phyloP scores from a whole-genome alignment of 2,329 filamentous ascomycete species.

The Hyphodiscus sp. region DNA sequence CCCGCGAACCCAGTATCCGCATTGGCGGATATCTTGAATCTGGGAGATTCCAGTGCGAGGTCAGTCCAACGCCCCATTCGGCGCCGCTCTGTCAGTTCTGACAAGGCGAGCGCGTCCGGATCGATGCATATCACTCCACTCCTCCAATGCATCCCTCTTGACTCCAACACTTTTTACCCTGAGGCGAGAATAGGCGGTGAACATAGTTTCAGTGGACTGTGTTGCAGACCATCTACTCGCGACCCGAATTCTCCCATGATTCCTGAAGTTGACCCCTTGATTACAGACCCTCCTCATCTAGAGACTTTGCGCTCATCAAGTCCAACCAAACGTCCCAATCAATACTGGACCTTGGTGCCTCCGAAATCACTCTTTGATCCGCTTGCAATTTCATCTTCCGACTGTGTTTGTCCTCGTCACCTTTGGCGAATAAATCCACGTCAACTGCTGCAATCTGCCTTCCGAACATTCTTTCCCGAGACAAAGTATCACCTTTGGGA shows the following conservation, averaged over 20 bases:
- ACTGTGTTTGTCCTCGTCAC: neutral
- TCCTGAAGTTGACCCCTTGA: neutral
- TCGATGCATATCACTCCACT: conserved; percentile 24
- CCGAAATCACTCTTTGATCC: neutral
- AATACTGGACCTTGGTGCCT: neutral
- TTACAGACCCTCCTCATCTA: neutral
- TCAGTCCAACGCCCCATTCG: conserved; percentile 17
- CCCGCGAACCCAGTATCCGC: conserved; percentile 22
- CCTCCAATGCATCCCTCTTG: conserved; percentile 9
- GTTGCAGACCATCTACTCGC: neutral
- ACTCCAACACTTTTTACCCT: conserved; percentile 7
- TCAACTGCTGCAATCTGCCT: conserved; percentile 14
- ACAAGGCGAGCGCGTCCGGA: conserved; percentile 21
- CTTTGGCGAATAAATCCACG: conserved; percentile 8
- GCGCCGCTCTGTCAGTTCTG: conserved; percentile 9
- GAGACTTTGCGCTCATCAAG: neutral
- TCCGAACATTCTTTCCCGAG: conserved; percentile 22
- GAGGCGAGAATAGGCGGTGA: conserved; percentile 24
- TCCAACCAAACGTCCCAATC: neutral
- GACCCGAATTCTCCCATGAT: neutral
- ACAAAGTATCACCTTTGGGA: conserved; percentile 22
- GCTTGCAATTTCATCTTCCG: neutral
- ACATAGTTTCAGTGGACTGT: conserved; percentile 5
- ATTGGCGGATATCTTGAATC: conserved; percentile 24
- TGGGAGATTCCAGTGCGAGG: conserved; percentile 15